A percentile compares a stretch with the other conserved stretches of the same genome.
Evolutionary conservation across 169 alveolate genomes (phyloP).

Genomic region (Cryptosporidium baileyi): DNA sequence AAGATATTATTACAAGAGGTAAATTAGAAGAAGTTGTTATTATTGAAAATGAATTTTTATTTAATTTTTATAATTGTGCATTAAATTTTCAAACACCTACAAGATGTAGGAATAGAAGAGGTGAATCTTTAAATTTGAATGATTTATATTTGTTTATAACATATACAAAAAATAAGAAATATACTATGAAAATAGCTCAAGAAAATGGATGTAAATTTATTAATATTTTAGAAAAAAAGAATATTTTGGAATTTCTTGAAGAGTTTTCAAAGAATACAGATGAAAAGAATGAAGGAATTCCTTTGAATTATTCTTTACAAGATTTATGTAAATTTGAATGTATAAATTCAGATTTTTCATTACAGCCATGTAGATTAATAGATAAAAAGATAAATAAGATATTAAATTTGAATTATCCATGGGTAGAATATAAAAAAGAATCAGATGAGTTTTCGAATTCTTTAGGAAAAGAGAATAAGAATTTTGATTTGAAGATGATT

Average conservation of each 20-base stretch:
- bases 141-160: slow-evolving; percentile 49
- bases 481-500: neutral
- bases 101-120: slow-evolving; percentile 63
- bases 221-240: slow-evolving; percentile 50
- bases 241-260: slow-evolving; percentile 37
- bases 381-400: slow-evolving; percentile 10
- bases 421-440: slow-evolving; percentile 22
- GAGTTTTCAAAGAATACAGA: neutral
- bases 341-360: slow-evolving; percentile 11
- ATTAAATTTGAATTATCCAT: neutral
- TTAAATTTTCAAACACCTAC: slow-evolving; percentile 28
- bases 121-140: slow-evolving; percentile 20
- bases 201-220: slow-evolving; percentile 39
- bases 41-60: neutral
- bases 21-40: slow-evolving; percentile 10
- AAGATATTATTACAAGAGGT: slow-evolving; percentile 34
- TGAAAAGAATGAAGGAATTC: slow-evolving; percentile 5
- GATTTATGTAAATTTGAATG: slow-evolving; percentile 38
- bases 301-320: slow-evolving; percentile 17
- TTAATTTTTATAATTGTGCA: slow-evolving; percentile 33
- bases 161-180: slow-evolving; percentile 15
- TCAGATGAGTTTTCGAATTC: neutral
- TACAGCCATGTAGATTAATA: slow-evolving; percentile 48
- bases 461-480: neutral
- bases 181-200: slow-evolving; percentile 57